Base-by-base conservation (phyloP, 805 yeast species). In the Komagataella pastoris region DNA sequence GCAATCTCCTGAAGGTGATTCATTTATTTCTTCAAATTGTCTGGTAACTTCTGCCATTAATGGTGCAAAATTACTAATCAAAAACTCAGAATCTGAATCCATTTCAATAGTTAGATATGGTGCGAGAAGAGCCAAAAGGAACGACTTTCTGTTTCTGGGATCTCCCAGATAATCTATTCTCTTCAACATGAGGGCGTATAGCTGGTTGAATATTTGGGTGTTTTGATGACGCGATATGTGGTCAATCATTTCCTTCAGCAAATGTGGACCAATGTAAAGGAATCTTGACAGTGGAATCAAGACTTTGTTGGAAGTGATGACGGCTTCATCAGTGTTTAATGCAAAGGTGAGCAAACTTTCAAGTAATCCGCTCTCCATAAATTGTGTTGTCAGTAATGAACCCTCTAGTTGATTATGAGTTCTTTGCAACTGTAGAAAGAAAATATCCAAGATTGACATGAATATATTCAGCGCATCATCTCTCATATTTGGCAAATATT, bases 21-120 rank as follows among this genome's bases (percentile, higher is more conserved):
- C 97, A 52, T 81, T 77, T 12, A 85, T 73, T 60, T 88, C 96
- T 58, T 90, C 97, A 49, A 87, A 61, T 54, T 84, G 72, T 50
- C 75, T 63, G 2, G 66, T 56, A 10, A 57, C 44, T 36, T 60
- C 46, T 17, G 58, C 57, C 45, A 68, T 47, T 21, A 64, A 47
- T 4, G 52, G 61, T 49, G 69, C 65, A 44, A 70, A 58, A 7
- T 57, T 52, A 8, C 47, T 24, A 3, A 56, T 51, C 21, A 66
- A 53, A 3, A 63, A 61, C 19, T 60, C 49, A 47, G 44, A 21
- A 14, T n/a, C 18, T 14, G 43, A 24, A 7, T 46, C 44, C 44
- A 23, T 36, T 54, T 45, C n/a, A 54, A 8, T 56, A 66, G 19
- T 60, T 61, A 50, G 60, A 69, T 72, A 58, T 52, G 64, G 24